phyloP scores from a whole-genome alignment of 176 grass and related monocot species.

The Triticum timopheevii region DNA sequence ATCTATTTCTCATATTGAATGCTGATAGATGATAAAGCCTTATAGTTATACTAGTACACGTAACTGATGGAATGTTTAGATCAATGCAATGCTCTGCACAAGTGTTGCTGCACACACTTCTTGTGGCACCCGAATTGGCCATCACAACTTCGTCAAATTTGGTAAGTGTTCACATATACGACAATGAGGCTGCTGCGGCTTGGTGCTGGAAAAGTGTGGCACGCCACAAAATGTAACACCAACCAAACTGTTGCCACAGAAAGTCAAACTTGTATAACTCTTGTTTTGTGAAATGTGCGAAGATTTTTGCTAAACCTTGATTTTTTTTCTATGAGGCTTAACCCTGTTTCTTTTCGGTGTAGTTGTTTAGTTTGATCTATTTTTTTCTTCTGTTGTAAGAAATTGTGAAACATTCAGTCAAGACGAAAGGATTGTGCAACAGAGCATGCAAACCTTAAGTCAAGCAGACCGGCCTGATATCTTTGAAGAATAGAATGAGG shows the following conservation, averaged over 20 bases:
- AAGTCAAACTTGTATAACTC: neutral
- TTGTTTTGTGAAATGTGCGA: neutral
- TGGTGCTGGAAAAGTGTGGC: neutral
- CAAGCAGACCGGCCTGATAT: conserved; percentile 27
- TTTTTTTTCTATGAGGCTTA: too few relatives aligned
- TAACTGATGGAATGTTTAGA: neutral
- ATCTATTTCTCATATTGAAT: neutral
- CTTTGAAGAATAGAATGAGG: conserved; percentile 30
- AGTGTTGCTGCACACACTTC: neutral
- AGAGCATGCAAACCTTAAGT: conserved; percentile 36
- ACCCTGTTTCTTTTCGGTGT: neutral
- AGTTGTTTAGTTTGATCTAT: neutral
- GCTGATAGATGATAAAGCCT: neutral
- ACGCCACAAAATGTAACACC: neutral
- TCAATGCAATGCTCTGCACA: neutral
- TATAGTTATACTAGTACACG: neutral
- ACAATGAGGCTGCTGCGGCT: too few relatives aligned
- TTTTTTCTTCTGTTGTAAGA: too few relatives aligned
- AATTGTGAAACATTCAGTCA: too few relatives aligned
- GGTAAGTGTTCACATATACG: neutral
- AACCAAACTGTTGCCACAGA: neutral
- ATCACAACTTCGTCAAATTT: neutral
- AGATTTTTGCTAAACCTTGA: neutral
- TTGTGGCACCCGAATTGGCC: neutral
- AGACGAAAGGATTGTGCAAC: neutral